Conservation (phyloP, 495 filamentous ascomycete genomes). For the Chaetomidium leptoderma region DNA sequence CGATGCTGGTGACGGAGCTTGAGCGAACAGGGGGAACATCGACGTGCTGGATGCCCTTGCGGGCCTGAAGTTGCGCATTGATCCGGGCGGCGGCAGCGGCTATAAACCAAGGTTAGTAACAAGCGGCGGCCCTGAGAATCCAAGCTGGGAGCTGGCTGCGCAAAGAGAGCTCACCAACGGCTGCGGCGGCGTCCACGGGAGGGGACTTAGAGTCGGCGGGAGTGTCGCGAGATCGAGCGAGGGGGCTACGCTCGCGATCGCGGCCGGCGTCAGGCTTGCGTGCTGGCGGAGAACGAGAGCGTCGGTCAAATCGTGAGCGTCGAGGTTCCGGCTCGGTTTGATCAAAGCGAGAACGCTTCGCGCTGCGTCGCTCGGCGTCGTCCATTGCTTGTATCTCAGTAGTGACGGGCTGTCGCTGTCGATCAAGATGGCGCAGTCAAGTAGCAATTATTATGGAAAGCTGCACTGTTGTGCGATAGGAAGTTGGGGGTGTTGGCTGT, state of each 20-base stretch:
- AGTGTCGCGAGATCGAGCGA: slow-evolving; percentile 55
- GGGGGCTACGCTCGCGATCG: slow-evolving; percentile 79
- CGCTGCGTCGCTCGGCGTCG: slow-evolving; percentile 67
- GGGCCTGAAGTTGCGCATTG: slow-evolving; percentile 86
- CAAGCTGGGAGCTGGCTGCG: background rate
- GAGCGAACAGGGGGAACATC: slow-evolving; percentile 85
- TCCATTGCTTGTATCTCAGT: slow-evolving; percentile 51
- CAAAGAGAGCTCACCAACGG: slow-evolving; percentile 60
- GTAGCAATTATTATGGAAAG: background rate
- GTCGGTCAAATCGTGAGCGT: slow-evolving; percentile 76
- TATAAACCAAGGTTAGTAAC: slow-evolving; percentile 37
- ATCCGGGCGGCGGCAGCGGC: slow-evolving; percentile 91
- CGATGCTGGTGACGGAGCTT: slow-evolving; percentile 26
- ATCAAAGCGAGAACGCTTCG: slow-evolving; percentile 89
- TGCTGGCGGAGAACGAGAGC: slow-evolving; percentile 75
- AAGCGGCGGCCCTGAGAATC: background rate
- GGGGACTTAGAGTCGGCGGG: slow-evolving; percentile 42
- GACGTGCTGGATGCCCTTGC: slow-evolving; percentile 89
- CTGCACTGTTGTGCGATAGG: background rate
- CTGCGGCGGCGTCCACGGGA: slow-evolving; percentile 70
- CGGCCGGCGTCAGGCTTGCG: slow-evolving; percentile 55
- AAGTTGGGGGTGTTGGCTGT: background rate
- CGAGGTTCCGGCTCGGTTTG: slow-evolving; percentile 75
- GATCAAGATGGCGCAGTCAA: background rate
- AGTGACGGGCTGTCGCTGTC: background rate